A percentile compares a stretch with the other conserved stretches of the same genome.
Evolutionary conservation across 805 yeast genomes (phyloP).

Genomic region (Candida ipomoeae): DNA sequence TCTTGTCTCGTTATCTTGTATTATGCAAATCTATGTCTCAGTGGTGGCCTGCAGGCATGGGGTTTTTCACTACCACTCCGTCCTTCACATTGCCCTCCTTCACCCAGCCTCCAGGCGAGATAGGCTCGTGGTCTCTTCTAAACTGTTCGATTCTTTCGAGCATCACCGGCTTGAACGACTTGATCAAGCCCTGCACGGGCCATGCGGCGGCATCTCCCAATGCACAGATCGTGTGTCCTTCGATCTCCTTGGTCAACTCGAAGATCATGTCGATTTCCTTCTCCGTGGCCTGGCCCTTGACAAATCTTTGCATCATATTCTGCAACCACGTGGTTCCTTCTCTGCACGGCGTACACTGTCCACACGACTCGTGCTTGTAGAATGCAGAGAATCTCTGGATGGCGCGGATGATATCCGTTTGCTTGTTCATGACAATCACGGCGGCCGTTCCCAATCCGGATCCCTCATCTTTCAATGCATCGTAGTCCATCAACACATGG

Average conservation of each 20-base stretch:
- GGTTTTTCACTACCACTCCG: conserved; percentile 63
- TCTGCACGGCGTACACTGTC: conserved; percentile 93
- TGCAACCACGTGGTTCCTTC: conserved; percentile 87
- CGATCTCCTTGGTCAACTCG: conserved; percentile 82
- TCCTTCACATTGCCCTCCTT: conserved; percentile 52
- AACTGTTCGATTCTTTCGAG: conserved; percentile 69
- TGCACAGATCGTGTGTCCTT: conserved; percentile 90
- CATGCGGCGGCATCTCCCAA: conserved; percentile 92
- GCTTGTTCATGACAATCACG: conserved; percentile 85
- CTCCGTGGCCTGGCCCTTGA: conserved; percentile 71
- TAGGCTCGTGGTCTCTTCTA: conserved; percentile 45
- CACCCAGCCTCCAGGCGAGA: conserved; percentile 77
- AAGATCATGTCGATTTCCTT: conserved; percentile 80
- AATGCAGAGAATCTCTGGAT: conserved; percentile 81
- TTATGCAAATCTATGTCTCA: conserved; percentile 4
- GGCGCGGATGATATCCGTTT: conserved; percentile 79
- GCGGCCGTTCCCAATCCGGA: conserved; percentile 93
- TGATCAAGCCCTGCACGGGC: conserved; percentile 88
- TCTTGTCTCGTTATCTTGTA: neutral
- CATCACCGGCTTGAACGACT: conserved; percentile 79
- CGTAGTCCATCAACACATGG: conserved; percentile 79
- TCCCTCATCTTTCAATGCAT: conserved; percentile 78
- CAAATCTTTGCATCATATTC: conserved; percentile 81
- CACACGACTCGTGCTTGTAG: conserved; percentile 90
- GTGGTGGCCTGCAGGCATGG: conserved; percentile 45